Evolutionary conservation across 1,284 basidiomycete species (phyloP), one percentile per base, ranked within the genome.

Genomic region (Polyporus tsugae): DNA sequence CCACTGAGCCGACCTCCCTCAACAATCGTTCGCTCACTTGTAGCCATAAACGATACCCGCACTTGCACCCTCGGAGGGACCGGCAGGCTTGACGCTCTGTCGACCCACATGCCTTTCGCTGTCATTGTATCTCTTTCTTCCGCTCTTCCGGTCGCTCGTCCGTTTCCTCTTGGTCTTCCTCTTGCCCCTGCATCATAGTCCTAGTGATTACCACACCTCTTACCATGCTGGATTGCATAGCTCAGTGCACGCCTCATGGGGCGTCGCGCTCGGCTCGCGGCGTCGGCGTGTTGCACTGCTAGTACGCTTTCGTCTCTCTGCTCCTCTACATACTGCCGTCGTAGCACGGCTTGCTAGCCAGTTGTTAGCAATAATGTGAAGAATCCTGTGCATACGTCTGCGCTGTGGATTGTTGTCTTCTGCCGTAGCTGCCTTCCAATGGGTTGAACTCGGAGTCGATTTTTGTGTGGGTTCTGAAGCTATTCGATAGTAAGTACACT

Each of bases 1-100:
- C 66, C 69, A 67, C 63, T 73, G 41, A 73, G 65, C 64, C 64
- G 19, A 13, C 29, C 39, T 35, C 52, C 17, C 29, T 15, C 25
- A 17, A 6, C 25, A 10, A 62, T 33, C 42, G 22, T 11, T 17
- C 41, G 33, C 62, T 58, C 52, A 15, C 13, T 17, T 66, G 29
- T 60, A 61, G 53, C 62, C 36, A 33, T 63, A 61, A 60, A 68
- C 64, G 69, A 72, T 72, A 72, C 71, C 71, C 69, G 41, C 61
- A 46, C n/a, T 29, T 22, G 62, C 58, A 55, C 58, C 22, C 10
- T 39, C 29, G 13, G 58, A 60, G 65, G 60, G 61, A 35, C 63
- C 64, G 66, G 62, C 71, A 70, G 71, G 68, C 71, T 69, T 60
- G 66, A 70, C 62, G 68, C 55, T 53, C 60, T 72, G 68, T 63